Base-by-base conservation (phyloP, 306 rosid genomes). In the Quercus aquifolioides region DNA sequence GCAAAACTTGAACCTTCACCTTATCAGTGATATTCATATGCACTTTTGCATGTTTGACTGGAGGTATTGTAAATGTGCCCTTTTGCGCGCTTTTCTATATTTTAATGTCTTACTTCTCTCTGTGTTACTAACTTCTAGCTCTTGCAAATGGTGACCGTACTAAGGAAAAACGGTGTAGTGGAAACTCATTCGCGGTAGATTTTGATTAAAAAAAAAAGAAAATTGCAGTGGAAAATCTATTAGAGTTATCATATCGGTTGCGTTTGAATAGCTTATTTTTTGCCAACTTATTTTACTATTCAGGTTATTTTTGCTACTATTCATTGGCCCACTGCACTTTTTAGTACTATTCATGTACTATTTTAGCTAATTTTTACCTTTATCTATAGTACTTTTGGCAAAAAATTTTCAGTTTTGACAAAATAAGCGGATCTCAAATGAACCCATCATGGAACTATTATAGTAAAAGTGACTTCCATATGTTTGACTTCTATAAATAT, bases 71-170 rank as follows among this genome's bases (percentile, higher is more conserved):
- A 19, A 51, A 7, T 67, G 46, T 68, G 4, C 28, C 72, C 78
- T 54, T 25, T 15, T 49, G 9, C 54, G 12, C 8, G 23, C 25
- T 25, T 30, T 74, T 70, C 13, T 64, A 49, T 20, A 1, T 31
- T 69, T 81, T 28, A 49, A 46, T 83, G 57, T 69, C 71, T 77
- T 69, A 35, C 60, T 17, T 73, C 30, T 74, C 74, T 63, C 46
- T 67, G 11, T 41, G 30, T 85, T 73, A 72, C 51, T 82, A 94
- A 97, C 97, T 94, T 88, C 87, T 94, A 69, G 97, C 92, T 43
- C 86, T 92, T 38, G 92, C 97, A 71, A 91, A 94, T 69, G 98
- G 98, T 69, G 94, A 92, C 74, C 97, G 97, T 77, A 90, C 92
- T 83, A 94, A 91, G 89, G 97, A 91, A 76, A 94, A 89, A 81